These are phyloP conservation scores for Aspergillus amoenus DNA, from an alignment of 2,329 filamentous ascomycete genomes.

Conservation along the genomic window DNA sequence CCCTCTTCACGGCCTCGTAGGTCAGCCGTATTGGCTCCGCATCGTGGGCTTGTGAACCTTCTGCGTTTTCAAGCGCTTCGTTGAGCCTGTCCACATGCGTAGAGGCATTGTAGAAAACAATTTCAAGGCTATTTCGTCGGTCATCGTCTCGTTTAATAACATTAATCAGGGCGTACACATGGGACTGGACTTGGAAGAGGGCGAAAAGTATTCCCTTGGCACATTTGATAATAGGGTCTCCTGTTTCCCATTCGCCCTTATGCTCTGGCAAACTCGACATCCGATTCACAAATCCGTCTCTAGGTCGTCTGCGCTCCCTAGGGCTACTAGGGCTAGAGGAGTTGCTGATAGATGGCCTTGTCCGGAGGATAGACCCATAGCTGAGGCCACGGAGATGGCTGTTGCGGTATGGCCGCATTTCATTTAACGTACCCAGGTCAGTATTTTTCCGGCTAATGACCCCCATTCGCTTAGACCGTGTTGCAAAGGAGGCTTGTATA, in stretches of 20 bases:
- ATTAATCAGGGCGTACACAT: slow-evolving; percentile 47
- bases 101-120: slow-evolving; percentile 57
- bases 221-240: slow-evolving; percentile 54
- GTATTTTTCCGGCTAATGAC: slow-evolving; percentile 58
- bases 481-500: slow-evolving; percentile 46
- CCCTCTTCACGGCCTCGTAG: slow-evolving; percentile 44
- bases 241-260: slow-evolving; percentile 47
- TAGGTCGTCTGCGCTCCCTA: slow-evolving; percentile 40
- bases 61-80: slow-evolving; percentile 52
- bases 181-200: slow-evolving; percentile 52
- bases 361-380: slow-evolving; percentile 53
- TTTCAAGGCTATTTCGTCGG: slow-evolving; percentile 53
- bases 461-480: slow-evolving; percentile 60
- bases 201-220: slow-evolving; percentile 57
- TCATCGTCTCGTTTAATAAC: slow-evolving; percentile 49
- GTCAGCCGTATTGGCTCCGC: slow-evolving; percentile 44
- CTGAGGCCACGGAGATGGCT: slow-evolving; percentile 59
- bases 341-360: slow-evolving; percentile 38
- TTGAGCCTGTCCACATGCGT: slow-evolving; percentile 58
- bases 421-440: slow-evolving; percentile 55
- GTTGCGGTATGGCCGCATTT: slow-evolving; percentile 51
- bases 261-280: slow-evolving; percentile 60
- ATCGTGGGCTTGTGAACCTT: slow-evolving; percentile 51
- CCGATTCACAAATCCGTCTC: slow-evolving; percentile 49
- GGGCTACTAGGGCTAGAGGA: slow-evolving; percentile 47